Evolutionary conservation across 2,329 filamentous ascomycete species (phyloP), one percentile per base, ranked within the genome.

Genomic region (Curvularia sp.): DNA sequence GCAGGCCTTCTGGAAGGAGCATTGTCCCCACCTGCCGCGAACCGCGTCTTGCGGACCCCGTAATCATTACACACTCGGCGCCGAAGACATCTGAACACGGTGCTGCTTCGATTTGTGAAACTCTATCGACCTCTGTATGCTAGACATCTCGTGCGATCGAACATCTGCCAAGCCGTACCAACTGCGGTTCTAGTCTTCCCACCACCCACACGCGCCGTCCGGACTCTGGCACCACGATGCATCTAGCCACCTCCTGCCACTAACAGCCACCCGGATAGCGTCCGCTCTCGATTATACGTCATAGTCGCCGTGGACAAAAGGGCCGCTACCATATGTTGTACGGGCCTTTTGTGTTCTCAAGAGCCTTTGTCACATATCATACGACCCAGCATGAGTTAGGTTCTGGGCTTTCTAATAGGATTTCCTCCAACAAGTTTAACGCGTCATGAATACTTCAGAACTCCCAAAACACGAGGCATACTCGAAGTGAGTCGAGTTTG

Each of bases 1-100:
- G 35, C 55, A 44, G 28, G 46, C 39, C 44, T 53, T 62, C 53
- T 56, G 49, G 54, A 59, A 62, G 55, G 57, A 57, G 55, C 42
- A 28, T 41, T 49, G 35, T 49, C 43, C 22, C 51, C 38, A 31
- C 41, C 52, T 39, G 42, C 47, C 53, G 43, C 35, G 42, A 28
- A 35, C 48, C 38, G 24, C 30, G 42, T 35, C 35, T 28, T 13
- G 50, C 18, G 20, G 49, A 49, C 41, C 35, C 20, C 31, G 31
- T 49, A 24, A 24, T 24, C 12, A 8, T 24, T 28, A n/a, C n/a
- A 9, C 13, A 15, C 12, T 10, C 46, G 22, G 46, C 46, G 22
- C 46, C 31, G 46, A 38, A 7, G 22, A 26, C 42, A 26, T 44
- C 12, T 28, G n/a, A n/a, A 28, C 4, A n/a, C 7, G 8, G n/a